phyloP scores from a whole-genome alignment of 2,329 filamentous ascomycete genomes.

The Monascus ruber region DNA sequence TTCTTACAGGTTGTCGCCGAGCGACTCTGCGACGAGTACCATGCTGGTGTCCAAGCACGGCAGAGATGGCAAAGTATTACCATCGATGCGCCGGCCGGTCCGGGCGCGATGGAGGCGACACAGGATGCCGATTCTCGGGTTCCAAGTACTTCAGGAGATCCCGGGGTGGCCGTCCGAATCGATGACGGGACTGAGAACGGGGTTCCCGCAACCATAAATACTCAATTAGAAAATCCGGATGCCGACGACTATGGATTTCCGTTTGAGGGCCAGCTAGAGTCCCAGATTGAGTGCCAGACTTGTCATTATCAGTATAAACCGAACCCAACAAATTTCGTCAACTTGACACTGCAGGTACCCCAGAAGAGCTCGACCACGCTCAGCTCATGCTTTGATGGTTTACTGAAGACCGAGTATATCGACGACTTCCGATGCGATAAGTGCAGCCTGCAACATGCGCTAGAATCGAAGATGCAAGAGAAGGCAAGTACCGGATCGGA shows the following conservation, averaged over 20 bases:
- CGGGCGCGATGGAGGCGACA: constrained; percentile 4
- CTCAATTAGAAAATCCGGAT: constrained; percentile 22
- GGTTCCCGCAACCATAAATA: constrained; percentile 24
- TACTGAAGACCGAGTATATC: constrained; percentile 91
- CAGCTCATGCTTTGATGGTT: constrained; percentile 79
- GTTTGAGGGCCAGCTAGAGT: constrained; percentile 82
- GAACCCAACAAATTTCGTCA: constrained; percentile 75
- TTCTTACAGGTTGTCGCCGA: constrained; percentile 92
- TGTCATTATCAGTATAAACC: constrained; percentile 85
- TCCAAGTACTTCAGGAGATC: constrained; percentile 4
- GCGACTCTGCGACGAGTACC: constrained; percentile 84
- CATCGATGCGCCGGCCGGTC: constrained; percentile 10
- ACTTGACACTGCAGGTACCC: constrained; percentile 82
- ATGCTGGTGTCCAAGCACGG: constrained; percentile 68
- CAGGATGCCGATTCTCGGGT: constrained; percentile 1
- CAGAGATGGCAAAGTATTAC: constrained; percentile 20
- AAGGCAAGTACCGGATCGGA: constrained; percentile 44
- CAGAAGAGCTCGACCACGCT: constrained; percentile 70
- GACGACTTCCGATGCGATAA: constrained; percentile 95
- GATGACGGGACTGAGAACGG: constrained; percentile 24
- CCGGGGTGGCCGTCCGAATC: constrained; percentile 23
- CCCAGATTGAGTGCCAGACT: constrained; percentile 85
- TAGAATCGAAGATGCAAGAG: constrained; percentile 52
- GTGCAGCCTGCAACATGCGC: constrained; percentile 74
- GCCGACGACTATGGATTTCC: constrained; percentile 56